These are phyloP conservation scores for Nidularia pulvinata DNA, from an alignment of 768 basidiomycete genomes.

Conservation along the genomic window DNA sequence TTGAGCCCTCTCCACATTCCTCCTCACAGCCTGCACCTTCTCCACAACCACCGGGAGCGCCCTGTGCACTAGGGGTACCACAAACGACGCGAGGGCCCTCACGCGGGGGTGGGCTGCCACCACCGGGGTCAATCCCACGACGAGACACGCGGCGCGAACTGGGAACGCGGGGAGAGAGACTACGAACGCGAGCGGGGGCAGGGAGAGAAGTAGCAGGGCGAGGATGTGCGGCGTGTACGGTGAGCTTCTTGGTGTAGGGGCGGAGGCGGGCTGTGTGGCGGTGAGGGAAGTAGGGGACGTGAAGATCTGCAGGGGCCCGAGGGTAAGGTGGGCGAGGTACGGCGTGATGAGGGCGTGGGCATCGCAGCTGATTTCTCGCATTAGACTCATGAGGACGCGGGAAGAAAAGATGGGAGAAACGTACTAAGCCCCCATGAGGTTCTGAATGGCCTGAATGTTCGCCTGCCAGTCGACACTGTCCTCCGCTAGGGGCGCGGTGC, in stretches of 20 bases:
- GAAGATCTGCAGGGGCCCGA: constrained; percentile 40
- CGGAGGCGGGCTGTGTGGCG: constrained; percentile 4
- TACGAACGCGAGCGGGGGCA: constrained; percentile 49
- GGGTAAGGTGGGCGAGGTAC: constrained; percentile 45
- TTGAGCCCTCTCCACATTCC: neutral
- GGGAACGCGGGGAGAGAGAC: constrained; percentile 48
- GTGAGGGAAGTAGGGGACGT: constrained; percentile 11
- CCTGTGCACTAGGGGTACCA: constrained; percentile 4
- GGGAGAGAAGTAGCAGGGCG: constrained; percentile 40
- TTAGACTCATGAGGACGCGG: neutral
- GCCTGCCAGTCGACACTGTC: constrained; percentile 81
- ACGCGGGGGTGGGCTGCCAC: constrained; percentile 50
- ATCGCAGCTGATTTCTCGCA: constrained; percentile 50
- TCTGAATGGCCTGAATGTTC: constrained; percentile 89
- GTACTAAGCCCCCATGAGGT: constrained; percentile 84
- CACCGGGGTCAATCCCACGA: constrained; percentile 51
- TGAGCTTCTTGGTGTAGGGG: constrained; percentile 21
- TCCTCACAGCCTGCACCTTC: neutral
- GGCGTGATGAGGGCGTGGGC: constrained; percentile 52
- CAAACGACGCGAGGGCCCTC: constrained; percentile 23
- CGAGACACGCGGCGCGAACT: constrained; percentile 41
- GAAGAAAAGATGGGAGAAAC: constrained; percentile 19
- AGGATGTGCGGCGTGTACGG: constrained; percentile 57
- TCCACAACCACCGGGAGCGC: constrained; percentile 6
- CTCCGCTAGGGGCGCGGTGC: constrained; percentile 38